A percentile compares a stretch with the other conserved stretches of the same genome.
Evolutionary conservation across 768 basidiomycete genomes (phyloP).

Genomic region (Gymnopilus junonius): DNA sequence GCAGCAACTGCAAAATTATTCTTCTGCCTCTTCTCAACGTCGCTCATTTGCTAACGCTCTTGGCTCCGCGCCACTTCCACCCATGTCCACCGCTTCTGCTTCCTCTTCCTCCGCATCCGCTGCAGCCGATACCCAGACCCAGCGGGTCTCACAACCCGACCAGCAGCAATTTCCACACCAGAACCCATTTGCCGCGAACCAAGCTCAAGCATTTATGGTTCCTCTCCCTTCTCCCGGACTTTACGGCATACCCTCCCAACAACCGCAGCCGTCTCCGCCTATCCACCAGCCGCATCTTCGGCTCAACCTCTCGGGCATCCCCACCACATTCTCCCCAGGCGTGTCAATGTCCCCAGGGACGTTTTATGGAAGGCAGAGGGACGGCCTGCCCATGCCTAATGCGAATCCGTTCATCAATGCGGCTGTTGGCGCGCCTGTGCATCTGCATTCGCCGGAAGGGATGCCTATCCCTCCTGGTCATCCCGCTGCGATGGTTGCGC

Average conservation of each 20-base stretch:
- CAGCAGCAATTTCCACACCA: constrained; percentile 35
- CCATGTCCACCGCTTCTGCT: neutral
- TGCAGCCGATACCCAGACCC: neutral
- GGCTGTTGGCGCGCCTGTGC: constrained; percentile 52
- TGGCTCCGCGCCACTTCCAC: neutral
- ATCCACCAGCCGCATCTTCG: constrained; percentile 13
- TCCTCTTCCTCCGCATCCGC: neutral
- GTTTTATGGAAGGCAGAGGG: constrained; percentile 69
- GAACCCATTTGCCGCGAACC: constrained; percentile 41
- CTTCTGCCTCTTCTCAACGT: neutral
- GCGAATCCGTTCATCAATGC: constrained; percentile 48
- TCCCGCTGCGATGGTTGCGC: neutral
- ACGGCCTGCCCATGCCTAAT: constrained; percentile 23
- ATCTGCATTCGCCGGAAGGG: constrained; percentile 21
- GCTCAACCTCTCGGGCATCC: constrained; percentile 24
- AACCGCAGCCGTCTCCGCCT: constrained; percentile 16
- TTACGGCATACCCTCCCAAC: constrained; percentile 9
- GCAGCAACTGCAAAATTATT: constrained; percentile 2
- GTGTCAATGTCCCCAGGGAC: constrained; percentile 74
- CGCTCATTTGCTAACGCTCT: neutral
- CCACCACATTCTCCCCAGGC: constrained; percentile 67
- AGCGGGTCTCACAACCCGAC: neutral
- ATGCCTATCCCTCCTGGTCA: neutral
- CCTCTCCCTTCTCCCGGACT: constrained; percentile 61
- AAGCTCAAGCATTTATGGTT: constrained; percentile 39